Percentiles rank a stretch among this genome's conserved stretches.
These are phyloP conservation scores for Fomitopsis betulina DNA, from an alignment of 1,284 basidiomycete species.

Conservation along the genomic window DNA sequence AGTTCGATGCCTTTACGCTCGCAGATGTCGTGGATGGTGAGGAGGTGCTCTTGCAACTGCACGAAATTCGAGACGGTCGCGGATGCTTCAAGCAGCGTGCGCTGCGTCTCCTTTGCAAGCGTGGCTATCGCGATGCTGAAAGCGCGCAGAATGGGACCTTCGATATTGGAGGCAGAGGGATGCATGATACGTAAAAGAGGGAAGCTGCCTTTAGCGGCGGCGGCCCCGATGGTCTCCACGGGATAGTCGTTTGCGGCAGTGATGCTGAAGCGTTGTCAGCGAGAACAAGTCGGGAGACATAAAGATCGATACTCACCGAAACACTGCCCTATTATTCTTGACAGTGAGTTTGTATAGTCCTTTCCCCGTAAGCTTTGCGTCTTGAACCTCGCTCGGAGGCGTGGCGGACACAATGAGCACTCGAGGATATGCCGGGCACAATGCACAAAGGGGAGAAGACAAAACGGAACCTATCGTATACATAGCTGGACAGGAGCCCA, in stretches of 20 bases:
- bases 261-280: slow-evolving; percentile 37
- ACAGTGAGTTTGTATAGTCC: slow-evolving; percentile 55
- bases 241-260: slow-evolving; percentile 69
- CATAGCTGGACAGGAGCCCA: slow-evolving; percentile 36
- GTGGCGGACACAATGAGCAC: neutral
- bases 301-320: slow-evolving; percentile 44
- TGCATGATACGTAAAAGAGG: slow-evolving; percentile 31
- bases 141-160: slow-evolving; percentile 42
- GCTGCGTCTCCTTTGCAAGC: slow-evolving; percentile 45
- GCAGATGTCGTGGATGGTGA: slow-evolving; percentile 50
- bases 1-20: slow-evolving; percentile 49
- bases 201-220: slow-evolving; percentile 30
- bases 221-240: slow-evolving; percentile 51
- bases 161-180: slow-evolving; percentile 31
- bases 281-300: neutral
- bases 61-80: slow-evolving; percentile 48
- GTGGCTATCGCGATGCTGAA: slow-evolving; percentile 61
- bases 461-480: slow-evolving; percentile 38
- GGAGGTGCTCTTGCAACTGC: slow-evolving; percentile 54
- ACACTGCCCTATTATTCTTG: slow-evolving; percentile 62
- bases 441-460: slow-evolving; percentile 55
- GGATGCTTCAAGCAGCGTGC: slow-evolving; percentile 61
- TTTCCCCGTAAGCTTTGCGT: slow-evolving; percentile 54
- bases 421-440: slow-evolving; percentile 48
- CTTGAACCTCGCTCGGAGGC: too few relatives aligned